Evolutionary conservation across 1,284 basidiomycete species (phyloP).

Genomic region (Rhizoctonia solani): DNA sequence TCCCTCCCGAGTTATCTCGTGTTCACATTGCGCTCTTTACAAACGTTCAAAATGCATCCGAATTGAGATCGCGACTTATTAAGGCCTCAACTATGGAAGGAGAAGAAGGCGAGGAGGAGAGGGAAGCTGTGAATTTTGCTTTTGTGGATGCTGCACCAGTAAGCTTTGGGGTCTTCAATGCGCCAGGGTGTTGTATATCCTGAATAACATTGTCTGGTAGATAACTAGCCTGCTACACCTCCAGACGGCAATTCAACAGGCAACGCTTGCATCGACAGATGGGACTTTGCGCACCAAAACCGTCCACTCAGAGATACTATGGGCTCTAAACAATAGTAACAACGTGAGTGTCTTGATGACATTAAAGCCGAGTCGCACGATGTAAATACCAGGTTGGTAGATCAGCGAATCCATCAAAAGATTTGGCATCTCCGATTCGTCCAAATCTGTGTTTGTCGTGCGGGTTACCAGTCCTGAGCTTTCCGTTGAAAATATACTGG

Average conservation of each 20-base stretch:
- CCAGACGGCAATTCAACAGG: constrained; percentile 79
- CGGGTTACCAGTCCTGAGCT: constrained; percentile 53
- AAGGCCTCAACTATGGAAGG: constrained; percentile 58
- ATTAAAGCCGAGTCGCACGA: background rate
- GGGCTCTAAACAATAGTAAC: constrained; percentile 79
- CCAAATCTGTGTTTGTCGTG: constrained; percentile 73
- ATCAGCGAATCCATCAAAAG: constrained; percentile 84
- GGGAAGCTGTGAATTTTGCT: constrained; percentile 79
- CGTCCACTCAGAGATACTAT: constrained; percentile 85
- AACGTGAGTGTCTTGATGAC: constrained; percentile 59
- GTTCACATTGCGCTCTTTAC: constrained; percentile 71
- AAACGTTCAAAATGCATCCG: constrained; percentile 64
- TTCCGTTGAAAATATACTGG: constrained; percentile 48
- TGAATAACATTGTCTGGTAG: constrained; percentile 47
- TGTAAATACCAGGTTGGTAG: constrained; percentile 49
- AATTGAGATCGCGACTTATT: constrained; percentile 68
- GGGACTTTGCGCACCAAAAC: constrained; percentile 70
- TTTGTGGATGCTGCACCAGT: constrained; percentile 77
- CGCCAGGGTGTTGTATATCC: background rate
- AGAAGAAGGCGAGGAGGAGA: constrained; percentile 65
- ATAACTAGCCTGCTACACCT: constrained; percentile 76
- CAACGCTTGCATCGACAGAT: constrained; percentile 69
- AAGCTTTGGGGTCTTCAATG: constrained; percentile 41
- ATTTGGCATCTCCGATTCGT: constrained; percentile 76
- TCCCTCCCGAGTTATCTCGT: constrained; percentile 39